A percentile compares a stretch with the other conserved stretches of the same genome.
Conservation (phyloP, 345 rosid genomes). For the Heritiera fomes region DNA sequence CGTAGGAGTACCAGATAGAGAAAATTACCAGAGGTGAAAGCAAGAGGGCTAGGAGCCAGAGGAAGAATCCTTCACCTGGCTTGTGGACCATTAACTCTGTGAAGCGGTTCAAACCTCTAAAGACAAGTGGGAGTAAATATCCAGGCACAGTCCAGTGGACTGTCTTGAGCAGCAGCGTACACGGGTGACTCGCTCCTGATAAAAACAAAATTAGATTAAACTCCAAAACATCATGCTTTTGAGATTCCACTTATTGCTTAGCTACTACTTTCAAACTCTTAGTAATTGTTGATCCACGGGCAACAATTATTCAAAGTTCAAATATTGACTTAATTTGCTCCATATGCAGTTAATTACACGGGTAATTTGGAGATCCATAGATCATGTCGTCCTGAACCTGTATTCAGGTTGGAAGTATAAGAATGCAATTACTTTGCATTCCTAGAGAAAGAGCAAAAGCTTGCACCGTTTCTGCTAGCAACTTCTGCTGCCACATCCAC, state of each 20-base stretch:
- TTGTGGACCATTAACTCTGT: conserved; percentile 37
- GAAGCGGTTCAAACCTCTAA: conserved; percentile 34
- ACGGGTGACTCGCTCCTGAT: conserved; percentile 36
- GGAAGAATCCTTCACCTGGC: conserved; percentile 40
- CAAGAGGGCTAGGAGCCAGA: conserved; percentile 28
- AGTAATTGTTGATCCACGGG: neutral
- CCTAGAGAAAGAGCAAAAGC: conserved; percentile 3
- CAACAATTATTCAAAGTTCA: neutral
- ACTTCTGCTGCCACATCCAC: conserved; percentile 44
- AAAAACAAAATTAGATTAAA: neutral
- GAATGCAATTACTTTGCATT: neutral
- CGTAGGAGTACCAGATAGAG: neutral
- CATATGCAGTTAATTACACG: neutral
- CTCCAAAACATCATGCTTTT: neutral
- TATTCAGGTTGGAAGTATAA: neutral
- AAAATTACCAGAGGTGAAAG: conserved; percentile 41
- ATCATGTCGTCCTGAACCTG: neutral
- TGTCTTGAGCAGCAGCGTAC: conserved; percentile 38
- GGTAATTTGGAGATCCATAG: neutral
- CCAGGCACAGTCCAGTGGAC: conserved; percentile 34
- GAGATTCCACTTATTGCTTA: neutral
- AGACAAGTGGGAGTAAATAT: neutral
- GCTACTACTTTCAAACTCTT: neutral
- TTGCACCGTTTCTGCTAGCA: conserved; percentile 37
- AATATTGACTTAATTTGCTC: neutral